Evolutionary conservation across 2,329 filamentous ascomycete species (phyloP).

Genomic region (Penicillium sp.): DNA sequence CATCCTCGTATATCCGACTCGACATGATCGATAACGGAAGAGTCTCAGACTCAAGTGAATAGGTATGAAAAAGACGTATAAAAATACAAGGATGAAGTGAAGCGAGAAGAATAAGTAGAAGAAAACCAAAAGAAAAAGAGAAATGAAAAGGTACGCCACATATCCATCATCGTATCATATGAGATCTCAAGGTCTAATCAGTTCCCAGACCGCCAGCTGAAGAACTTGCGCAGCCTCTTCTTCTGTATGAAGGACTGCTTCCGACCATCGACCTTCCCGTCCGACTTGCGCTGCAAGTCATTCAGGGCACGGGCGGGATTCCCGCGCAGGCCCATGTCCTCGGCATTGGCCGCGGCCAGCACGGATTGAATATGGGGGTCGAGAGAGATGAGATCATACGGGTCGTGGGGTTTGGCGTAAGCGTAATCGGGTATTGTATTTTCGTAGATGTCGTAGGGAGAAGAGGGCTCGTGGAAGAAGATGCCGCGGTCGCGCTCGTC

Average conservation of each 20-base stretch:
- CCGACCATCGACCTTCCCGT: constrained; percentile 12
- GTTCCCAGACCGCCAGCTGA: constrained; percentile 22
- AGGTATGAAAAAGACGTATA: constrained; percentile 3
- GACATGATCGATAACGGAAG: neutral
- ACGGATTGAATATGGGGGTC: constrained; percentile 26
- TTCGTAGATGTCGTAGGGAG: constrained; percentile 13
- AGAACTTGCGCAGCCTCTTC: constrained; percentile 20
- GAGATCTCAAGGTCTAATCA: neutral
- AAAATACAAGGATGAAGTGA: constrained; percentile 3
- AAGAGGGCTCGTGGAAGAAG: constrained; percentile 10
- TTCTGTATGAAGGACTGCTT: constrained; percentile 13
- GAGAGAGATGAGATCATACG: constrained; percentile 20
- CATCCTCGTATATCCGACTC: constrained; percentile 1
- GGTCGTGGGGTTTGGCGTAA: constrained; percentile 10
- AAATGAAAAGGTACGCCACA: neutral
- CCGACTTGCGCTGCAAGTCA: constrained; percentile 22
- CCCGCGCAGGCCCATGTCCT: constrained; percentile 23
- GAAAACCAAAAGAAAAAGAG: neutral
- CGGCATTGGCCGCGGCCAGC: constrained; percentile 23
- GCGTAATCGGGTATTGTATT: constrained; percentile 13
- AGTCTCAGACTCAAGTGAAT: constrained; percentile 9
- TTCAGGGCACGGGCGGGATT: constrained; percentile 17
- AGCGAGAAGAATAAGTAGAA: neutral
- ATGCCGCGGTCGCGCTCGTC: constrained; percentile 26
- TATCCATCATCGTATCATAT: constrained; percentile 6